Conservation (phyloP, 2,329 filamentous ascomycete genomes). For the Pseudocercospora crystallina region DNA sequence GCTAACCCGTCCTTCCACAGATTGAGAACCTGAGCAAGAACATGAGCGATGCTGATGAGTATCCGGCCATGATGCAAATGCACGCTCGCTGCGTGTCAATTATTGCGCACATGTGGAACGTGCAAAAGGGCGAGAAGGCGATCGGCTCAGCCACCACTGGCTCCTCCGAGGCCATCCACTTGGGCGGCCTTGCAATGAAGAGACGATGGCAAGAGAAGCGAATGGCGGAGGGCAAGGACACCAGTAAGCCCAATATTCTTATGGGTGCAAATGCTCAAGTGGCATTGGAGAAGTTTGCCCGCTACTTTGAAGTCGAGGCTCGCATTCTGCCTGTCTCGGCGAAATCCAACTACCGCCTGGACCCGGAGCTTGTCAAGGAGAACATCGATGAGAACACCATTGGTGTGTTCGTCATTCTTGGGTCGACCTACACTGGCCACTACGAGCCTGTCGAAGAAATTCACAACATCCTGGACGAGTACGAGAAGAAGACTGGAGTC, state of each 20-base stretch:
- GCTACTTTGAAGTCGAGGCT: conserved; percentile 73
- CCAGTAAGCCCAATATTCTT: conserved; percentile 66
- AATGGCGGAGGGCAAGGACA: conserved; percentile 60
- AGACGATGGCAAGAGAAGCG: conserved; percentile 69
- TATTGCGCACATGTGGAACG: conserved; percentile 45
- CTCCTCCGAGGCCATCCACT: conserved; percentile 57
- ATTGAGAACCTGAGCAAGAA: conserved; percentile 70
- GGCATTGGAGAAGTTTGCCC: conserved; percentile 69
- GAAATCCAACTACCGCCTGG: conserved; percentile 61
- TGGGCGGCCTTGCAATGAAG: conserved; percentile 65
- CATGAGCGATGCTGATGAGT: conserved; percentile 56
- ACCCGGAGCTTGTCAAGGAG: conserved; percentile 62
- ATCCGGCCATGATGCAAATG: conserved; percentile 54
- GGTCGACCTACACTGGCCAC: conserved; percentile 71
- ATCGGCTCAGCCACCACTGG: conserved; percentile 70
- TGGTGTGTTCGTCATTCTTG: conserved; percentile 71
- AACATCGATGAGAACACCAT: conserved; percentile 66
- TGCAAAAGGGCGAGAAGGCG: conserved; percentile 59
- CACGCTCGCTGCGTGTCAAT: conserved; percentile 69
- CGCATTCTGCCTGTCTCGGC: conserved; percentile 63
- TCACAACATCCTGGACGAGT: conserved; percentile 63
- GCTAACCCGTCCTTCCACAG: conserved; percentile 17
- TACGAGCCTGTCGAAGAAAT: conserved; percentile 71
- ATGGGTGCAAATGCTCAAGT: conserved; percentile 75
- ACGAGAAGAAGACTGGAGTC: conserved; percentile 59